Evolutionary conservation across 2,329 filamentous ascomycete genomes (phyloP).

Genomic region (Rutstroemia sp.): DNA sequence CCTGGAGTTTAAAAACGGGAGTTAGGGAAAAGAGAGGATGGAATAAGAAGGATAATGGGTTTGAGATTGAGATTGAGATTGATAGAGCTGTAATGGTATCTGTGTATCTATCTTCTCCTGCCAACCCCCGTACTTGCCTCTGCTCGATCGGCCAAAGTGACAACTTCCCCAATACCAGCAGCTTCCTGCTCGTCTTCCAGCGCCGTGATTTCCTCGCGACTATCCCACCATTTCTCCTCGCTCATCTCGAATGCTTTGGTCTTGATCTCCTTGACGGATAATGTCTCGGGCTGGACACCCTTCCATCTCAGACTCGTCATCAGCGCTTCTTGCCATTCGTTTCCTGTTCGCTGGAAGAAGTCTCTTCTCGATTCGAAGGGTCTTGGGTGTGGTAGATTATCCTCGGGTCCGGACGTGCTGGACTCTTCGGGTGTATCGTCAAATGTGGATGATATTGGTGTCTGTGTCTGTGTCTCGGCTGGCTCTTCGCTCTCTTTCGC

Average conservation of each 20-base stretch:
- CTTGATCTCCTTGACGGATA: slow-evolving; percentile 84
- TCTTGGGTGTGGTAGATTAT: slow-evolving; percentile 30
- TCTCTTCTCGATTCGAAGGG: slow-evolving; percentile 80
- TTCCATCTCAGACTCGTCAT: slow-evolving; percentile 68
- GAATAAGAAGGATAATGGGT: not conserved
- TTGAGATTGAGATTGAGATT: not conserved
- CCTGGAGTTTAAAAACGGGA: not conserved
- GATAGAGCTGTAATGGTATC: not conserved
- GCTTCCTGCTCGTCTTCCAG: slow-evolving; percentile 94
- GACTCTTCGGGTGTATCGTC: slow-evolving; percentile 39
- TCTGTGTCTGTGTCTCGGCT: not conserved
- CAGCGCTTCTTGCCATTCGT: slow-evolving; percentile 84
- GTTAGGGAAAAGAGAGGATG: not conserved
- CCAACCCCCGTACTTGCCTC: slow-evolving; percentile 31
- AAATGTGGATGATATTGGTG: slow-evolving; percentile 37
- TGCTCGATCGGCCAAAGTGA: slow-evolving; percentile 71
- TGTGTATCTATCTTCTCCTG: slow-evolving; percentile 19
- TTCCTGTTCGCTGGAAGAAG: slow-evolving; percentile 82
- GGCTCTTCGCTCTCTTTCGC: slow-evolving; percentile 36
- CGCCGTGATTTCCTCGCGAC: slow-evolving; percentile 82
- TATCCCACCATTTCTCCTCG: slow-evolving; percentile 99
- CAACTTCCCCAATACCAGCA: slow-evolving; percentile 79
- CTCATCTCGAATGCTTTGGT: slow-evolving; percentile 83
- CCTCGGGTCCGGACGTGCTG: slow-evolving; percentile 19
- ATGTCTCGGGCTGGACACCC: slow-evolving; percentile 56